Evolutionary conservation across 2,329 filamentous ascomycete genomes (phyloP).

Genomic region (Nakataea oryzae): DNA sequence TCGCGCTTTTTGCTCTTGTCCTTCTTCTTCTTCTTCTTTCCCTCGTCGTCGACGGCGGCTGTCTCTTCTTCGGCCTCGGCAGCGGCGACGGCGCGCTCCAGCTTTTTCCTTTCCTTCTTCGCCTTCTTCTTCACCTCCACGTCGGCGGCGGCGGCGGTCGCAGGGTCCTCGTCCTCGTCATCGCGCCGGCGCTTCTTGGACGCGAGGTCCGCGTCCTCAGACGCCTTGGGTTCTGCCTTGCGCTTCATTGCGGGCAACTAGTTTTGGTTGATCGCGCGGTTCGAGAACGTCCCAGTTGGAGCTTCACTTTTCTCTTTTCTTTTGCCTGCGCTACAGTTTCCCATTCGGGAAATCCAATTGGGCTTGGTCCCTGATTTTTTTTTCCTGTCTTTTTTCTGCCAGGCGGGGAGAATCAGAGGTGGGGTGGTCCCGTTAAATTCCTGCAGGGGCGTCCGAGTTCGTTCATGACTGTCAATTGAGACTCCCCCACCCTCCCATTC

Average conservation of each 20-base stretch:
- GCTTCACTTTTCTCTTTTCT: neutral
- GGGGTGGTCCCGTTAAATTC: neutral
- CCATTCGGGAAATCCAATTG: neutral
- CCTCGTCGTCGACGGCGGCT: neutral
- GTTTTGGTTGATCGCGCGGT: neutral
- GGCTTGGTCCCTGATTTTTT: neutral
- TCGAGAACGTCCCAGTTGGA: neutral
- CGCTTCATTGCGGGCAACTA: neutral
- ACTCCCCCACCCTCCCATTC: no score
- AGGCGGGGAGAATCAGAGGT: neutral
- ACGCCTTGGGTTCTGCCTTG: neutral
- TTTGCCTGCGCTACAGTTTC: neutral
- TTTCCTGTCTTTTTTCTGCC: conserved; percentile 1
- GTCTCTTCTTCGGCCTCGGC: neutral
- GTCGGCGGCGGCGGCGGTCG: conserved; percentile 5
- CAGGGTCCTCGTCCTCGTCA: conserved; percentile 13
- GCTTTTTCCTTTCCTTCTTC: conserved; percentile 23
- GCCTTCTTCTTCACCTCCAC: conserved; percentile 17
- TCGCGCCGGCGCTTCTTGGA: conserved; percentile 14
- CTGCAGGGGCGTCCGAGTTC: neutral
- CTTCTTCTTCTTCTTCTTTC: neutral
- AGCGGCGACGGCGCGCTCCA: conserved; percentile 8
- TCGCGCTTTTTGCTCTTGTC: neutral
- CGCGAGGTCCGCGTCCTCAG: neutral
- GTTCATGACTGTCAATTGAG: no score